Evolutionary conservation across 176 grass and related monocot species (phyloP).

Genomic region (Lolium multiflorum): DNA sequence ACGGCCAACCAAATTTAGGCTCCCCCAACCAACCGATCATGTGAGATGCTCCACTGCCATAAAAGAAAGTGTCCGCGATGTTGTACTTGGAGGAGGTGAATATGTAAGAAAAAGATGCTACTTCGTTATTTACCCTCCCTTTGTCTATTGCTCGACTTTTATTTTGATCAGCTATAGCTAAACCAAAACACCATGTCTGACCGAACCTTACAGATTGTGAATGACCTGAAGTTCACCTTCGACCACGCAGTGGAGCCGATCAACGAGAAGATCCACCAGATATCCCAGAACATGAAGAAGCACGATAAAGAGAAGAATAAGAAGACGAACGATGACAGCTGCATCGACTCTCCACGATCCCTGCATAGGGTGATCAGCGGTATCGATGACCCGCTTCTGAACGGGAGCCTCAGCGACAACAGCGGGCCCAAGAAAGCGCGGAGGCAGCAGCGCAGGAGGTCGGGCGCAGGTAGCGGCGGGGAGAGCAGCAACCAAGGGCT

Average conservation of each 20-base stretch:
- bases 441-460: conserved; percentile 66
- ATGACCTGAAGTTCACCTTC: conserved; percentile 97
- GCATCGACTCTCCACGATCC: conserved; percentile 55
- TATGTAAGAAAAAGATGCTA: conserved; percentile 57
- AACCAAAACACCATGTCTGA: not conserved
- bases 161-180: not conserved
- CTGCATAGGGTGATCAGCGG: conserved; percentile 68
- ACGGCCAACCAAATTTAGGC: conserved; percentile 66
- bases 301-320: conserved; percentile 59
- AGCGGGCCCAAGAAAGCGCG: conserved; percentile 50
- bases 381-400: conserved; percentile 85
- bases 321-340: conserved; percentile 78
- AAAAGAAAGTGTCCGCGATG: conserved; percentile 84
- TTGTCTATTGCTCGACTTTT: not conserved
- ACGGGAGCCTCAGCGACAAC: conserved; percentile 81
- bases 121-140: too few relatives aligned
- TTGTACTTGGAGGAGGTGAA: conserved; percentile 91
- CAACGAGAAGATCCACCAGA: conserved; percentile 81
- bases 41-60: conserved; percentile 63
- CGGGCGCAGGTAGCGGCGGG: conserved; percentile 59
- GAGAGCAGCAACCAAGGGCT: conserved; percentile 69
- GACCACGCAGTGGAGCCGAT: conserved; percentile 86
- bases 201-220: conserved; percentile 71
- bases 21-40: conserved; percentile 58
- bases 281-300: conserved; percentile 91